phyloP scores from a whole-genome alignment of 805 yeast species.

The Metschnikowia noctiluminum region DNA sequence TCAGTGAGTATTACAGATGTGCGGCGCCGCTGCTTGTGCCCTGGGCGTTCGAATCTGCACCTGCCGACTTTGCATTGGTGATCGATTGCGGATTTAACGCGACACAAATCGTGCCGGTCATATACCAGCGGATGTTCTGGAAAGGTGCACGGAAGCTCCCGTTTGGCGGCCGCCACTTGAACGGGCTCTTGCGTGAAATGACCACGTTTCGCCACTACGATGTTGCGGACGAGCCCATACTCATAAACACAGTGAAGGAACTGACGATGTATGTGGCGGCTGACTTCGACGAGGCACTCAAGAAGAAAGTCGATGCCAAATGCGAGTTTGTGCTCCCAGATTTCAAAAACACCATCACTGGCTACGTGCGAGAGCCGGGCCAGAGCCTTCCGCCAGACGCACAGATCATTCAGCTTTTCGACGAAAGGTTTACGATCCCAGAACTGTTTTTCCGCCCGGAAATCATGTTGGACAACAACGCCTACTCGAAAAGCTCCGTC shows the following conservation, averaged over 20 bases:
- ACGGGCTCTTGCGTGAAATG: slow-evolving; percentile 79
- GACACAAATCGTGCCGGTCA: slow-evolving; percentile 82
- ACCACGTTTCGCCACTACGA: slow-evolving; percentile 90
- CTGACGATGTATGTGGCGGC: slow-evolving; percentile 64
- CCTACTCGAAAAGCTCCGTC: slow-evolving; percentile 25
- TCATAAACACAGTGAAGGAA: slow-evolving; percentile 85
- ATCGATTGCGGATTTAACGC: slow-evolving; percentile 87
- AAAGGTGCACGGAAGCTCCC: slow-evolving; percentile 75
- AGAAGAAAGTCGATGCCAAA: slow-evolving; percentile 32
- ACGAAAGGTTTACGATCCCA: slow-evolving; percentile 86
- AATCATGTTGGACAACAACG: slow-evolving; percentile 42
- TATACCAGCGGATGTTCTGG: slow-evolving; percentile 74
- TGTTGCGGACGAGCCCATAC: slow-evolving; percentile 83
- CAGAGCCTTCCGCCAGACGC: slow-evolving; percentile 41
- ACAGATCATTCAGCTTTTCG: slow-evolving; percentile 66
- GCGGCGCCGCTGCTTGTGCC: slow-evolving; percentile 61
- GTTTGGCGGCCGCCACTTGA: slow-evolving; percentile 81
- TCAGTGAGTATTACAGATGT: slow-evolving; percentile 64
- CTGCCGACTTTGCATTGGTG: slow-evolving; percentile 65
- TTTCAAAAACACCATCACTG: slow-evolving; percentile 73
- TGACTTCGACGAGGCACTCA: slow-evolving; percentile 51
- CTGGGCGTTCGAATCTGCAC: slow-evolving; percentile 36
- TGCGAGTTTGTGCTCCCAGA: slow-evolving; percentile 85
- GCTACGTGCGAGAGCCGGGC: slow-evolving; percentile 51
- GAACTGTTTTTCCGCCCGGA: slow-evolving; percentile 86